phyloP scores from a whole-genome alignment of 169 alveolate species.

The Ichthyophthirius multifiliis region DNA sequence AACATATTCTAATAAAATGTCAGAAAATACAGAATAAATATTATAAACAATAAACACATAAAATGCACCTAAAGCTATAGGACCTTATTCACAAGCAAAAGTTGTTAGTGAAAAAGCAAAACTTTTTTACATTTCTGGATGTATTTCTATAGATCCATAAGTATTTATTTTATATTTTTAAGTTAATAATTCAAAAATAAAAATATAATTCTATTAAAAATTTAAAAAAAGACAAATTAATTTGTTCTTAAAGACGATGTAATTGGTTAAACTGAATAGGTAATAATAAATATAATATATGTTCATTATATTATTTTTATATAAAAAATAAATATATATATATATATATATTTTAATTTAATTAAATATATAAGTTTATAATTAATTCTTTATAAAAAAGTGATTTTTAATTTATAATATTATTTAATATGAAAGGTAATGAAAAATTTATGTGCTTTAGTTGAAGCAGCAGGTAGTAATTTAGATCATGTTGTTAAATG shows the following conservation, averaged over 20 bases:
- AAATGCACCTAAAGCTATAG: slow-evolving; percentile 51
- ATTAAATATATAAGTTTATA: neutral
- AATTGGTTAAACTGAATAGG: neutral
- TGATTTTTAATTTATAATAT: neutral
- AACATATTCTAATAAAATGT: too few species aligned
- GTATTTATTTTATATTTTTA: neutral
- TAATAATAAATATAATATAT: neutral
- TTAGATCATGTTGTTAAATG: slow-evolving; percentile 12
- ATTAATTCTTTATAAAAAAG: neutral
- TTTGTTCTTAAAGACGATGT: neutral
- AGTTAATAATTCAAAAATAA: neutral
- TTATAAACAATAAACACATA: slow-evolving; percentile 19
- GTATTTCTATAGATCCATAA: slow-evolving; percentile 6
- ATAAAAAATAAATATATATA: neutral
- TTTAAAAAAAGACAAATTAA: neutral
- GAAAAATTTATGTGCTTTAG: slow-evolving; percentile 7
- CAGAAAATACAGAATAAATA: too few species aligned
- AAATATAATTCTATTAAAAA: neutral
- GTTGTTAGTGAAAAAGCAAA: slow-evolving; percentile 22
- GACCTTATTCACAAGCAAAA: slow-evolving; percentile 52
- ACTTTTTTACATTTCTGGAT: slow-evolving; percentile 9
- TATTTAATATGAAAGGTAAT: neutral
- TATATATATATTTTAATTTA: neutral
- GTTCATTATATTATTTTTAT: neutral
- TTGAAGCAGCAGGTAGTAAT: slow-evolving; percentile 26